A percentile compares a stretch with the other conserved stretches of the same genome.
Conservation (phyloP, 1,284 basidiomycete species). For the Salmacisia buchloeana region DNA sequence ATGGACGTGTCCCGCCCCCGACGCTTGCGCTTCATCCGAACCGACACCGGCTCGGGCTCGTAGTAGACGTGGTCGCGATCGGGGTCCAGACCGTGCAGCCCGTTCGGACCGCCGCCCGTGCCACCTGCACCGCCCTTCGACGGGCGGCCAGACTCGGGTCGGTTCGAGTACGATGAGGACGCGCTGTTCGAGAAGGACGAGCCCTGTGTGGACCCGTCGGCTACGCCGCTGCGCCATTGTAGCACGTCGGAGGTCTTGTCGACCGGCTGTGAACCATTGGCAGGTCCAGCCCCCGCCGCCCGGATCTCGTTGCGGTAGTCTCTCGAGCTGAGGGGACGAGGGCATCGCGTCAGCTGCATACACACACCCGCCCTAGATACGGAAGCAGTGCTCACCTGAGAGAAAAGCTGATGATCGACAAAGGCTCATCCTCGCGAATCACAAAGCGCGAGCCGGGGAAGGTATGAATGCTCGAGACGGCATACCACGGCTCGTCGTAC, state of each 20-base stretch:
- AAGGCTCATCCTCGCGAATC: slow-evolving; percentile 38
- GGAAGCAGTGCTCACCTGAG: slow-evolving; percentile 22
- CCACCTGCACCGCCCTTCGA: background rate
- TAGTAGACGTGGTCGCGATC: slow-evolving; percentile 37
- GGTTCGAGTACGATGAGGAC: background rate
- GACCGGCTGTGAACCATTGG: background rate
- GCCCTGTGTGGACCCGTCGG: slow-evolving; percentile 9
- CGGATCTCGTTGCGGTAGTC: background rate
- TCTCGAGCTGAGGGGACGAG: background rate
- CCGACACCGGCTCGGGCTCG: slow-evolving; percentile 31
- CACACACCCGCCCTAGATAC: too few species aligned
- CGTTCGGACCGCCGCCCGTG: background rate
- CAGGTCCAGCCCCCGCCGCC: slow-evolving; percentile 13
- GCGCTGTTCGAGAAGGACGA: background rate
- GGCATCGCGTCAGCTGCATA: too few species aligned
- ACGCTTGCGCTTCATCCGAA: slow-evolving; percentile 37
- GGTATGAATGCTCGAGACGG: slow-evolving; percentile 21
- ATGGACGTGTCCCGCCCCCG: slow-evolving; percentile 34
- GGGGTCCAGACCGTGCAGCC: slow-evolving; percentile 24
- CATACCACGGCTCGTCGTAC: slow-evolving; percentile 34
- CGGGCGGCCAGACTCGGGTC: background rate
- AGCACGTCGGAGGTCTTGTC: slow-evolving; percentile 21
- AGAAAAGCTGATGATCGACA: slow-evolving; percentile 41
- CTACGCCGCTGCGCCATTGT: slow-evolving; percentile 28
- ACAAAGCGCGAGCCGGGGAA: slow-evolving; percentile 34